A percentile compares a stretch with the other conserved stretches of the same genome.
Conservation (phyloP, 345 rosid genomes). For the Acer negundo region DNA sequence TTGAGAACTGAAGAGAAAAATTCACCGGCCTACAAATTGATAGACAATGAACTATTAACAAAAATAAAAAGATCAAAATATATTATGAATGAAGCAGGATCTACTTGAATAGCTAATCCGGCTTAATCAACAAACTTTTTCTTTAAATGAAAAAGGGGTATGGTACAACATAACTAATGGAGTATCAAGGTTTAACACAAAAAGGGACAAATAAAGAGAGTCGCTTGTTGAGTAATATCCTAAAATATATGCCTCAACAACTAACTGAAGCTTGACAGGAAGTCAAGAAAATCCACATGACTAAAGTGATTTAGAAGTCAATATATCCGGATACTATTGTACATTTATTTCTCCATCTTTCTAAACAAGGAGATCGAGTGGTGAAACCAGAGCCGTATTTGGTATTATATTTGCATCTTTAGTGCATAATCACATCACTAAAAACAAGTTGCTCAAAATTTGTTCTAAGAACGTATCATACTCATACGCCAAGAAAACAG, state of each 20-base stretch:
- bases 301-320: not conserved
- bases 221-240: not conserved
- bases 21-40: conserved; percentile 65
- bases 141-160: not conserved
- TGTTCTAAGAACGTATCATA: not conserved
- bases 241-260: not conserved
- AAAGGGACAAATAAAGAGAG: not conserved
- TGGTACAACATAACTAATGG: not conserved
- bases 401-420: not conserved
- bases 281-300: not conserved
- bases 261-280: not conserved
- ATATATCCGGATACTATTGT: not conserved
- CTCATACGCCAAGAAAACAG: not conserved
- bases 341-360: not conserved
- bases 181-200: not conserved
- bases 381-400: not conserved
- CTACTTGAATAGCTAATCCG: not conserved
- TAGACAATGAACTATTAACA: not conserved
- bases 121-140: not conserved
- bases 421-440: not conserved
- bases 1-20: conserved; percentile 75
- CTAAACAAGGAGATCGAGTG: not conserved
- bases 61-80: not conserved
- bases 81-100: not conserved
- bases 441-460: not conserved